Evolutionary conservation across 2,329 filamentous ascomycete species (phyloP).

Genomic region (Chrysoporthe deuterocubensis): DNA sequence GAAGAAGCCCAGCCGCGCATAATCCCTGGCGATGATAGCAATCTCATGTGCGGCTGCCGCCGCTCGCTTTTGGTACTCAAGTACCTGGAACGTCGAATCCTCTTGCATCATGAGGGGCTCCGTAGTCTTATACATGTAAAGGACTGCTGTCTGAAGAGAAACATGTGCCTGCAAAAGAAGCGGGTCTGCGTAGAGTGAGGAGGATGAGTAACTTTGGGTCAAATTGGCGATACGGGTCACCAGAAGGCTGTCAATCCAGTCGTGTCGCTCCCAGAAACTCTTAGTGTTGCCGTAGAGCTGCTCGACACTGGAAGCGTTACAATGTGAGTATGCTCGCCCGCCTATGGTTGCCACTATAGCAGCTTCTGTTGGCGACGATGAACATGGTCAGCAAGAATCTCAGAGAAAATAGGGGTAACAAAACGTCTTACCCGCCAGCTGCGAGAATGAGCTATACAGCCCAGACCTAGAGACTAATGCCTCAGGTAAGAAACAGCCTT

Average conservation of each 20-base stretch:
- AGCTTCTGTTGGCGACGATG: not conserved
- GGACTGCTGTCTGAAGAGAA: not conserved
- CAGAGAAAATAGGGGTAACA: not conserved
- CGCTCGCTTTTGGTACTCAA: not conserved
- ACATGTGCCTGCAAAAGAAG: not conserved
- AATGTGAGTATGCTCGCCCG: not conserved
- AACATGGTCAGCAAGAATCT: not conserved
- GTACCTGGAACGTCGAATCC: not conserved
- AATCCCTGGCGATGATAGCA: not conserved
- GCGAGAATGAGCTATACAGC: not conserved
- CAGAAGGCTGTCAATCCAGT: slow-evolving; percentile 1
- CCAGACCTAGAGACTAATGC: not conserved
- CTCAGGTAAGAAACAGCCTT: not conserved
- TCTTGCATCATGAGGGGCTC: slow-evolving; percentile 4
- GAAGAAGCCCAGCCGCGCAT: slow-evolving; percentile 2
- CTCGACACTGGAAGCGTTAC: not conserved
- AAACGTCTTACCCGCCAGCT: not conserved
- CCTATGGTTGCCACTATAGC: slow-evolving; percentile 2
- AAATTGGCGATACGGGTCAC: not conserved
- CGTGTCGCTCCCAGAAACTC: not conserved
- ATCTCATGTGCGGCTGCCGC: not conserved
- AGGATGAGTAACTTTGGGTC: not conserved
- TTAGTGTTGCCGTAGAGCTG: not conserved
- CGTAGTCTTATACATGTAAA: slow-evolving; percentile 3
- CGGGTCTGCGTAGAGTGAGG: not conserved